Evolutionary conservation across 2,329 filamentous ascomycete species (phyloP).

Genomic region (Diaporthe australafricana): DNA sequence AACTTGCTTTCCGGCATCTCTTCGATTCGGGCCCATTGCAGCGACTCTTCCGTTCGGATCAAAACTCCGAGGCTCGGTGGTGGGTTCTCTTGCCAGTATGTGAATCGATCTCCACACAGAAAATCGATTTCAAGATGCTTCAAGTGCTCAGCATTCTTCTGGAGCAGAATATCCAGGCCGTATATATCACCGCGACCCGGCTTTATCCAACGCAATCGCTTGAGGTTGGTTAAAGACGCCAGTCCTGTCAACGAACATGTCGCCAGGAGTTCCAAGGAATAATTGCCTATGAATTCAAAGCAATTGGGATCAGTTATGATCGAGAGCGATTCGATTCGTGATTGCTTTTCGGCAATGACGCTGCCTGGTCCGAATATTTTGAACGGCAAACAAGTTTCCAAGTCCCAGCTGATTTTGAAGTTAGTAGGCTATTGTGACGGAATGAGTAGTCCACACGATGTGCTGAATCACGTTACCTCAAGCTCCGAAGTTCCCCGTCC

Average conservation of each 20-base stretch:
- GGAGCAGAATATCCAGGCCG: not conserved
- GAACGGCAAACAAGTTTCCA: not conserved
- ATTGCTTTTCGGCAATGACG: not conserved
- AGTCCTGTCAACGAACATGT: too few relatives aligned
- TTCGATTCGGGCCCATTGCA: too few relatives aligned
- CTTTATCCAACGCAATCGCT: not conserved
- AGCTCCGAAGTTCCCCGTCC: not conserved
- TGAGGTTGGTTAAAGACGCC: not conserved
- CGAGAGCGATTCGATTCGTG: not conserved
- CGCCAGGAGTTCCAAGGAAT: too few relatives aligned
- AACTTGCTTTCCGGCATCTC: not conserved
- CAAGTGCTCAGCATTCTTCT: not conserved
- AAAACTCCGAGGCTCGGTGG: not conserved
- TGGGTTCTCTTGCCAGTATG: not conserved
- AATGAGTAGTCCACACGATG: too few relatives aligned
- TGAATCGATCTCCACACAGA: not conserved
- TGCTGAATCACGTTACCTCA: not conserved
- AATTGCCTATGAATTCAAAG: too few relatives aligned
- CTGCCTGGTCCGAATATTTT: not conserved
- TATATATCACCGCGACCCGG: not conserved
- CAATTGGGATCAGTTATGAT: not conserved
- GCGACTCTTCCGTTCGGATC: too few relatives aligned
- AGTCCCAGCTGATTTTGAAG: not conserved
- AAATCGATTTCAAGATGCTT: not conserved
- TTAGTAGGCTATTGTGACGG: not conserved